These are phyloP conservation scores for Takashimella koratensis DNA, from an alignment of 1,284 basidiomycete genomes.

Conservation along the genomic window DNA sequence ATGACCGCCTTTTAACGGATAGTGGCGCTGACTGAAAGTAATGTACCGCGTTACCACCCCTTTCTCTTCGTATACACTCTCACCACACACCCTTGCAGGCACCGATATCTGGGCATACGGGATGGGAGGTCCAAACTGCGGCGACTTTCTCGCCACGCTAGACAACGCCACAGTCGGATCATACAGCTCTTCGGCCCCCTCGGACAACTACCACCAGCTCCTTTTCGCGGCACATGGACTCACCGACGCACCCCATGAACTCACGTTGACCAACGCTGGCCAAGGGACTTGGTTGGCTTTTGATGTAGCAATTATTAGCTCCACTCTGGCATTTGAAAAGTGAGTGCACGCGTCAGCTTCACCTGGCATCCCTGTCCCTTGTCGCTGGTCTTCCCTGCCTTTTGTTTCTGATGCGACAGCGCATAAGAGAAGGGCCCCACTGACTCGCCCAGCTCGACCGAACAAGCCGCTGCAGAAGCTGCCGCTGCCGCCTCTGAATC, in stretches of 20 bases:
- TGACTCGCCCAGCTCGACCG: neutral
- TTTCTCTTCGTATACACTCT: neutral
- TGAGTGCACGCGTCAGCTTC: neutral
- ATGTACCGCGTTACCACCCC: too few relatives aligned
- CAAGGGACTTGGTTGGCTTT: conserved; percentile 21
- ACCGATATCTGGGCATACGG: conserved; percentile 31
- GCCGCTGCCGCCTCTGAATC: neutral
- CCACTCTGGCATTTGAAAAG: neutral
- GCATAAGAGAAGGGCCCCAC: too few relatives aligned
- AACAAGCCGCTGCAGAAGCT: neutral
- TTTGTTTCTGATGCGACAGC: conserved; percentile 2
- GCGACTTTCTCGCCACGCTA: conserved; percentile 13
- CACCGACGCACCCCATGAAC: conserved; percentile 14
- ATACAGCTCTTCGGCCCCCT: conserved; percentile 10
- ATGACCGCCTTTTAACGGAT: too few relatives aligned
- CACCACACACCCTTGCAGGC: conserved; percentile 11
- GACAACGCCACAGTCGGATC: conserved; percentile 14
- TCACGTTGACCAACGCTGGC: conserved; percentile 18
- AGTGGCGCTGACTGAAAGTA: too few relatives aligned
- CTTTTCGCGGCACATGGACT: conserved; percentile 20
- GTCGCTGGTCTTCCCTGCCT: neutral
- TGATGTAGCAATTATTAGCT: conserved; percentile 25
- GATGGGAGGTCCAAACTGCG: conserved; percentile 20
- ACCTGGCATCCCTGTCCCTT: neutral
- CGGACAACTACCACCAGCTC: conserved; percentile 13